Percentiles rank a stretch among this genome's conserved stretches.
These are phyloP conservation scores for Lactarius sp. DNA, from an alignment of 768 basidiomycete species.

Conservation along the genomic window DNA sequence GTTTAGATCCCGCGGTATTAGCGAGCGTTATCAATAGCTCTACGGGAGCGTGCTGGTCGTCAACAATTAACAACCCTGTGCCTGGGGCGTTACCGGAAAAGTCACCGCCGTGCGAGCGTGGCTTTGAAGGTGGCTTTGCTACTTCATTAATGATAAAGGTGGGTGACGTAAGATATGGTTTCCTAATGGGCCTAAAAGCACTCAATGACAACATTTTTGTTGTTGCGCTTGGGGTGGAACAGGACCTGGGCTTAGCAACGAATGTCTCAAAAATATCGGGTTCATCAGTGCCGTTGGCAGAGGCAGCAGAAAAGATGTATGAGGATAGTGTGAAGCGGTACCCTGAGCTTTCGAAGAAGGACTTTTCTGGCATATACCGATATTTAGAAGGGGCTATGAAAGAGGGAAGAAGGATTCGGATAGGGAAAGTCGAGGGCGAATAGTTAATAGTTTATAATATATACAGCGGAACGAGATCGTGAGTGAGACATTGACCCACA, in stretches of 20 bases:
- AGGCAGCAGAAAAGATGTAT: conserved; percentile 62
- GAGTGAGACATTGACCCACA: background rate
- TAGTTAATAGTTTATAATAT: too few species aligned
- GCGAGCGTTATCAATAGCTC: conserved; percentile 83
- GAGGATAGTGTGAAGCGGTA: conserved; percentile 44
- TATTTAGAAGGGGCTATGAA: conserved; percentile 42
- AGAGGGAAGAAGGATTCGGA: background rate
- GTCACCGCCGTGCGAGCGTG: conserved; percentile 76
- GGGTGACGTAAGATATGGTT: background rate
- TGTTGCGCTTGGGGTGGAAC: conserved; percentile 1
- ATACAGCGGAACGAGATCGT: too few species aligned
- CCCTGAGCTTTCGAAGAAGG: conserved; percentile 60
- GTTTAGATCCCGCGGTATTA: conserved; percentile 68
- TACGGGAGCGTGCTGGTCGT: conserved; percentile 80
- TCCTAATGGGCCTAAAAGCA: background rate
- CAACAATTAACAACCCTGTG: conserved; percentile 84
- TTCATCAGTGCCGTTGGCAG: conserved; percentile 60
- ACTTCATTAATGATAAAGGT: conserved; percentile 83
- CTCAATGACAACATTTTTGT: conserved; percentile 18
- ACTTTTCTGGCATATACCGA: conserved; percentile 78
- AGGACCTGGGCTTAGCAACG: conserved; percentile 85
- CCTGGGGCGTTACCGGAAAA: conserved; percentile 64
- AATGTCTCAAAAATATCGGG: conserved; percentile 48
- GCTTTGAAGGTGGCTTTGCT: conserved; percentile 84
- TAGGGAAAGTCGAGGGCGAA: background rate